Evolutionary conservation across 1,284 basidiomycete species (phyloP).

Genomic region (Leccinum cinnamomeum): DNA sequence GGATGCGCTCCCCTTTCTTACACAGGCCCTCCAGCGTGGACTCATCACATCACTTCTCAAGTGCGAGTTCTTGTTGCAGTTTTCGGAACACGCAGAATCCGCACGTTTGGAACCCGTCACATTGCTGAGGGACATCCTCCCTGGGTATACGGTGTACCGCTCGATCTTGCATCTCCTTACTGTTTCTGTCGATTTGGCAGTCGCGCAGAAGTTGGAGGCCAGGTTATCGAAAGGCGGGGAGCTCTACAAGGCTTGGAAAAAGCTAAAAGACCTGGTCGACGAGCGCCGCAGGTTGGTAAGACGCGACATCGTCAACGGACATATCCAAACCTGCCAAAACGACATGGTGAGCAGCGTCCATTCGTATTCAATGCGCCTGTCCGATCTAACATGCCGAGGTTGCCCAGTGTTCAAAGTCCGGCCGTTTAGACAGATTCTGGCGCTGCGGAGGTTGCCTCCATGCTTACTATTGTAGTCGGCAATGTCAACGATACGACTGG

Average conservation of each 20-base stretch:
- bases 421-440: slow-evolving; percentile 16
- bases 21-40: slow-evolving; percentile 25
- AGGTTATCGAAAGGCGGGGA: slow-evolving; percentile 17
- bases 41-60: slow-evolving; percentile 28
- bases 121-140: slow-evolving; percentile 22
- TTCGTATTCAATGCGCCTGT: not conserved
- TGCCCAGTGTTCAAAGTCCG: slow-evolving; percentile 26
- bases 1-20: slow-evolving; percentile 29
- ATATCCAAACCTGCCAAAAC: slow-evolving; percentile 33
- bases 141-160: slow-evolving; percentile 31
- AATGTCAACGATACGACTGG: slow-evolving; percentile 32
- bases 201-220: slow-evolving; percentile 10
- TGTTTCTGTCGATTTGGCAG: slow-evolving; percentile 13
- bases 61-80: slow-evolving; percentile 23
- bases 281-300: slow-evolving; percentile 24
- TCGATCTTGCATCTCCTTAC: slow-evolving; percentile 23
- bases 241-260: slow-evolving; percentile 26
- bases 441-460: slow-evolving; percentile 30
- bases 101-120: slow-evolving; percentile 11
- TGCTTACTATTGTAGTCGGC: slow-evolving; percentile 28
- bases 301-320: slow-evolving; percentile 17
- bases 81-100: slow-evolving; percentile 12
- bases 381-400: slow-evolving; percentile 4
- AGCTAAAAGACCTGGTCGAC: slow-evolving; percentile 19
- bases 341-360: slow-evolving; percentile 12